A percentile compares a stretch with the other conserved stretches of the same genome.
Conservation (phyloP, 495 filamentous ascomycete genomes). For the Margaritispora aquatica region DNA sequence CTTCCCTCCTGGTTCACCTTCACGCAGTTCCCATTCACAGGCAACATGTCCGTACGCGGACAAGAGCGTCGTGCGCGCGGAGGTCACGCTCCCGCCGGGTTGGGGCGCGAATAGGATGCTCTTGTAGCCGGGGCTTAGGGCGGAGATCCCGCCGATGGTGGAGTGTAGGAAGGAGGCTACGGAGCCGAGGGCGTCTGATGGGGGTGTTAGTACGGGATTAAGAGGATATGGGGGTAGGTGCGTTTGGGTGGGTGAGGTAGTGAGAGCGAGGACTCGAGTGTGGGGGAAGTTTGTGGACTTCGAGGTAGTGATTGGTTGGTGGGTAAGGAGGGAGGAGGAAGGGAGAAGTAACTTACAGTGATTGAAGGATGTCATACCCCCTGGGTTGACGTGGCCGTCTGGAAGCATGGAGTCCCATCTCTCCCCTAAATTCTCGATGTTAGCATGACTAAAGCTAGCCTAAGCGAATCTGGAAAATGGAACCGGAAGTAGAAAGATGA, state of each 20-base stretch:
- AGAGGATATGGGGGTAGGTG: no score
- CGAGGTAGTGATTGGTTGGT: no score
- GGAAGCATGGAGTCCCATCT: conserved; percentile 49
- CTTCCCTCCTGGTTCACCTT: neutral
- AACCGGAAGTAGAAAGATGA: neutral
- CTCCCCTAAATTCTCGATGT: conserved; percentile 40
- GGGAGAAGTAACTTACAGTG: no score
- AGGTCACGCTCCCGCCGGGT: conserved; percentile 18
- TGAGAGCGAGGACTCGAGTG: no score
- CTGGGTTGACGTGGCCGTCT: conserved; percentile 43
- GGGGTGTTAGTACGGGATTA: no score
- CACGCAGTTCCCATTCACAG: conserved; percentile 14
- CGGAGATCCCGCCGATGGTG: conserved; percentile 8
- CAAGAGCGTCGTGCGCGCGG: conserved; percentile 11
- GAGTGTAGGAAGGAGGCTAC: conserved; percentile 14
- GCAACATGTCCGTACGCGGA: conserved; percentile 16
- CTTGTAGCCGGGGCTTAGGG: conserved; percentile 15
- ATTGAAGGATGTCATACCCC: conserved; percentile 50
- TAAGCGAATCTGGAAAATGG: no score
- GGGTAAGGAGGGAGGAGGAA: no score
- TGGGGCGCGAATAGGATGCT: conserved; percentile 10
- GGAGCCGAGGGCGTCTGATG: conserved; percentile 37
- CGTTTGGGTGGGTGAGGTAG: no score
- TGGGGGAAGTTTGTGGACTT: no score
- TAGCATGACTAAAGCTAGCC: no score